Evolutionary conservation across 441 rosid species (phyloP).

Genomic region (Rhodomyrtus psidioides): DNA sequence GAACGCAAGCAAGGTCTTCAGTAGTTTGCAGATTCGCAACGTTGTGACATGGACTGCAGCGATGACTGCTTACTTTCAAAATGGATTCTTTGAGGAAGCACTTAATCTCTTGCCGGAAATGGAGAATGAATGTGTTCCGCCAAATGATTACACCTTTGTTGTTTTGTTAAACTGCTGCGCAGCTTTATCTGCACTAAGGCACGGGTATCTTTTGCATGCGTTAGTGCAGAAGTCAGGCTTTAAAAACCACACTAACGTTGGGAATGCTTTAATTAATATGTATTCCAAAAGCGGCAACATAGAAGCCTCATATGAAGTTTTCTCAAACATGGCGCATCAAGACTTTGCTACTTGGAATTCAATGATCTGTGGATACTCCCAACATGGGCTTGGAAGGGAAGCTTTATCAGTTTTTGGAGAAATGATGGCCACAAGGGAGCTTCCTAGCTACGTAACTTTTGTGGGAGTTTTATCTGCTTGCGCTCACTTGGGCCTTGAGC

Average conservation of each 20-base stretch:
- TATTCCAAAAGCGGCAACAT: slow-evolving; percentile 60
- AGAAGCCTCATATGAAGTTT: slow-evolving; percentile 42
- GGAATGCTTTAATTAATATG: slow-evolving; percentile 70
- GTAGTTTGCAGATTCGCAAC: slow-evolving; percentile 24
- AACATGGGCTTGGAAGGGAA: slow-evolving; percentile 62
- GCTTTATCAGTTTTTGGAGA: slow-evolving; percentile 47
- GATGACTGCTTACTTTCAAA: slow-evolving; percentile 60
- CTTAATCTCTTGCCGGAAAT: slow-evolving; percentile 42
- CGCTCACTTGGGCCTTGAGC: slow-evolving; percentile 50
- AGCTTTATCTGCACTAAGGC: slow-evolving; percentile 40
- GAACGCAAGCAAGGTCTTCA: slow-evolving; percentile 47
- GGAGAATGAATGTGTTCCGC: slow-evolving; percentile 25
- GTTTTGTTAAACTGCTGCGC: slow-evolving; percentile 53
- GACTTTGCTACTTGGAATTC: slow-evolving; percentile 64
- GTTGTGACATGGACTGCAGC: slow-evolving; percentile 60
- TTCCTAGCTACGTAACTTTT: slow-evolving; percentile 73
- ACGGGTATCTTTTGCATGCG: slow-evolving; percentile 51
- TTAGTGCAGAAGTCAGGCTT: slow-evolving; percentile 42
- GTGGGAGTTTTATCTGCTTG: slow-evolving; percentile 78
- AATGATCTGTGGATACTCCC: slow-evolving; percentile 67
- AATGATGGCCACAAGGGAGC: slow-evolving; percentile 39
- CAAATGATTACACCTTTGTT: slow-evolving; percentile 66
- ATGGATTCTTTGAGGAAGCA: slow-evolving; percentile 59
- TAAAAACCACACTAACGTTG: slow-evolving; percentile 40
- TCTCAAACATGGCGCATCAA: slow-evolving; percentile 23